Evolutionary conservation across 768 basidiomycete species (phyloP), one percentile per base, ranked within the genome.

Genomic region (Leccinum imitatum): DNA sequence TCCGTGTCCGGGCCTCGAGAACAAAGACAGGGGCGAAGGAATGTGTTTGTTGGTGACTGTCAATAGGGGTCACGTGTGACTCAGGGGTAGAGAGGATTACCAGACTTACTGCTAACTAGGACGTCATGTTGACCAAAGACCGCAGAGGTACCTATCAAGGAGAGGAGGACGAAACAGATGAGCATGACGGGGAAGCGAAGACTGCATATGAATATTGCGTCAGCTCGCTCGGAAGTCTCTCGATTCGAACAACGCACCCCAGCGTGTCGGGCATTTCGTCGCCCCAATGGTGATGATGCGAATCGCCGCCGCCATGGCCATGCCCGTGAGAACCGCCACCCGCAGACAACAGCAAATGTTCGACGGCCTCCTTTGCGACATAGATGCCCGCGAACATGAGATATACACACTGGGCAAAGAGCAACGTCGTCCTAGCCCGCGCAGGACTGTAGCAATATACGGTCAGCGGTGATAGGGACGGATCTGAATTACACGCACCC

Each of bases 301-400:
- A 81, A 59, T 82, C 79, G 0, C 74, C 70, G 2, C 87, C 85
- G 65, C 89, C 84, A 65, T 90, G 88, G 19, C 84, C 82, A 39
- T 74, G 73, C 1, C 76, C 79, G 21, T 82, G 79, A 85, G 79
- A 92, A 89, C 57, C 93, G 85, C 64, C 94, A 89, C 85, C 90
- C 7, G 84, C 82, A 51, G 87, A 86, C 47, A 98, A 79, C 15
- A 99, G 72, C 44, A 97, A 73, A 75, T 96, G 95, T 75, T 99
- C 96, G 4, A 98, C 80, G 1, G 95, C 91, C 80, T 99, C 97
- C 70, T 99, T 98, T 68, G 93, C 95, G 17, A 98, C 90, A 76
- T 98, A 99, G 3, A 98, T 89, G 0, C 93, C 87, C 0, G 94
- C 86, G 71, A 98, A 99, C 78, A 96, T 86, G 58, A 99, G 79